A percentile compares a stretch with the other conserved stretches of the same genome.
These are phyloP conservation scores for Xylariaceae sp. DNA, from an alignment of 2,329 filamentous ascomycete species.

Conservation along the genomic window DNA sequence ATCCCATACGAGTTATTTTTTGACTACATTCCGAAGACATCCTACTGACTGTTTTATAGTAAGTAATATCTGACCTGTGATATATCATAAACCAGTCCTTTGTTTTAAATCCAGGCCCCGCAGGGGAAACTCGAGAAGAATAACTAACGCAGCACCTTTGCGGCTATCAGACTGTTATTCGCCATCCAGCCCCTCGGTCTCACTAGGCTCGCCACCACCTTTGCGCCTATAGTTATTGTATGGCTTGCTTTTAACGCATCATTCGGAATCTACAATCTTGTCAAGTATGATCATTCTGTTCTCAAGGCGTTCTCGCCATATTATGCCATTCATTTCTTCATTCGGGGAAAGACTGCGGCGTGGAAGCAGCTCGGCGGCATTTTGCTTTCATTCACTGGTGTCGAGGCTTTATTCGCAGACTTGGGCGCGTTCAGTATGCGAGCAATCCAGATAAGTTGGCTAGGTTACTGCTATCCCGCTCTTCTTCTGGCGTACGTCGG, in stretches of 20 bases:
- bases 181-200: constrained; percentile 64
- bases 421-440: constrained; percentile 69
- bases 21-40: too few species aligned
- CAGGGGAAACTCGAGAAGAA: too few species aligned
- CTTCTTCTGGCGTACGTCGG: constrained; percentile 65
- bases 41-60: too few species aligned
- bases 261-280: constrained; percentile 63
- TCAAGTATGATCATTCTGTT: constrained; percentile 50
- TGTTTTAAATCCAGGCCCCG: too few species aligned
- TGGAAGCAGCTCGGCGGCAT: constrained; percentile 70
- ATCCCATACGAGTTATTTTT: too few species aligned
- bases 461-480: constrained; percentile 66
- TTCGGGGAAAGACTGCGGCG: constrained; percentile 56
- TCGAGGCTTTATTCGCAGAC: constrained; percentile 78
- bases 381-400: constrained; percentile 71
- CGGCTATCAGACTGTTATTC: constrained; percentile 61
- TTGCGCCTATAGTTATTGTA: constrained; percentile 65
- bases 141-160: too few species aligned
- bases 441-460: constrained; percentile 72
- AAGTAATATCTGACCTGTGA: too few species aligned
- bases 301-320: constrained; percentile 57
- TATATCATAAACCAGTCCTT: too few species aligned
- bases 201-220: constrained; percentile 55
- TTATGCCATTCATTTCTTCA: constrained; percentile 60
- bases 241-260: constrained; percentile 64